Conservation (phyloP, 2,329 filamentous ascomycete genomes). For the Colletotrichum musae region DNA sequence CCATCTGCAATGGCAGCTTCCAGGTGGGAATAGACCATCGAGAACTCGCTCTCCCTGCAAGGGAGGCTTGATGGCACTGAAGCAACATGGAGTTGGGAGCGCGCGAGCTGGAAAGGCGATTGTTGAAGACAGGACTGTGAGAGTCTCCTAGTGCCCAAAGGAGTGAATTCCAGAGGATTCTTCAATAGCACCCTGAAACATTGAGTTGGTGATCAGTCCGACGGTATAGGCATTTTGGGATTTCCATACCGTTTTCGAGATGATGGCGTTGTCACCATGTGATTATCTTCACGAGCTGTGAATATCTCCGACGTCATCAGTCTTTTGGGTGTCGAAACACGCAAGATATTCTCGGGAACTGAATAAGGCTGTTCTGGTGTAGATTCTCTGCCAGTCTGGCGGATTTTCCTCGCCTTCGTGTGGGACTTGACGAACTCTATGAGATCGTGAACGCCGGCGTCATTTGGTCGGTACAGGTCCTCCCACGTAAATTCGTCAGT, state of each 20-base stretch:
- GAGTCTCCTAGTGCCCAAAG: conserved; percentile 88
- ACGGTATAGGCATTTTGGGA: background rate
- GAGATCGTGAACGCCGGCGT: conserved; percentile 75
- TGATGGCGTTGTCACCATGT: conserved; percentile 56
- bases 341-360: conserved; percentile 45
- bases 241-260: conserved; percentile 65
- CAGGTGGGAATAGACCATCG: conserved; percentile 91
- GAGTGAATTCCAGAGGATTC: conserved; percentile 94
- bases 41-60: conserved; percentile 93
- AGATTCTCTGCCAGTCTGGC: conserved; percentile 45
- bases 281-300: conserved; percentile 22
- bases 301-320: conserved; percentile 1
- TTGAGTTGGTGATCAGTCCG: background rate
- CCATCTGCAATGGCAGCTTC: conserved; percentile 95
- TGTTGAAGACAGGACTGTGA: conserved; percentile 81
- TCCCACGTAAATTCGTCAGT: conserved; percentile 96
- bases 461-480: conserved; percentile 79
- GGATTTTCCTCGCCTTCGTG: conserved; percentile 79
- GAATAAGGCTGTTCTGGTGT: conserved; percentile 50
- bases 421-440: conserved; percentile 77
- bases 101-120: conserved; percentile 92
- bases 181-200: conserved; percentile 75
- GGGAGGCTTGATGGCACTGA: conserved; percentile 91
- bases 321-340: conserved; percentile 41
- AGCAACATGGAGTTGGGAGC: conserved; percentile 91